Evolutionary conservation across 2,329 filamentous ascomycete species (phyloP).

Genomic region (Colletotrichum noveboracense): DNA sequence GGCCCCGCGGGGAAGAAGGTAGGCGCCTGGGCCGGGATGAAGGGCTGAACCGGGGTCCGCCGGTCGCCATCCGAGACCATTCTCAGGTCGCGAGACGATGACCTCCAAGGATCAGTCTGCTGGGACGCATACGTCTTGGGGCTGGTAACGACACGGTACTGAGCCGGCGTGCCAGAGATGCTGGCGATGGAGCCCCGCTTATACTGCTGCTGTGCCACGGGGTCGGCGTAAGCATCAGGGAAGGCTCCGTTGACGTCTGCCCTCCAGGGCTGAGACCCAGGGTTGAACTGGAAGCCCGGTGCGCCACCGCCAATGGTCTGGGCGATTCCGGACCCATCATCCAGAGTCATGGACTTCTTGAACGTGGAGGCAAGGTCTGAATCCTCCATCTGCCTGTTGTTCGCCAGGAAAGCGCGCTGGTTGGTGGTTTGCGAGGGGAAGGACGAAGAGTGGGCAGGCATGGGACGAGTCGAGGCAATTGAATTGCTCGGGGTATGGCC

Average conservation of each 20-base stretch:
- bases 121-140: conserved; percentile 28
- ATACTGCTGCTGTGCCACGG: conserved; percentile 24
- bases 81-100: conserved; percentile 37
- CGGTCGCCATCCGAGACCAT: conserved; percentile 42
- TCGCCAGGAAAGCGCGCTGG: conserved; percentile 39
- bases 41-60: conserved; percentile 37
- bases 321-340: conserved; percentile 29
- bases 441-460: conserved; percentile 50
- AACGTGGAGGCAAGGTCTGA: conserved; percentile 40
- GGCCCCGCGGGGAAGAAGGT: conserved; percentile 34
- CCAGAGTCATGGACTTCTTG: conserved; percentile 36
- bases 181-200: conserved; percentile 46
- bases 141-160: conserved; percentile 30
- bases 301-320: conserved; percentile 28
- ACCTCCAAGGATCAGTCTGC: conserved; percentile 44
- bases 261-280: conserved; percentile 52
- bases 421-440: conserved; percentile 49
- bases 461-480: conserved; percentile 51
- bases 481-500: conserved; percentile 49
- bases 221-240: conserved; percentile 37
- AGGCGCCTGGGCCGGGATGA: conserved; percentile 29
- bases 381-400: conserved; percentile 42
- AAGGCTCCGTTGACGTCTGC: conserved; percentile 35
- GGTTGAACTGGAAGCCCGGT: conserved; percentile 50
- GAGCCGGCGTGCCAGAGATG: conserved; percentile 37